Percentiles rank a stretch among this genome's conserved stretches.
phyloP scores from a whole-genome alignment of 2,329 filamentous ascomycete species.

The Aspergillus awamori region DNA sequence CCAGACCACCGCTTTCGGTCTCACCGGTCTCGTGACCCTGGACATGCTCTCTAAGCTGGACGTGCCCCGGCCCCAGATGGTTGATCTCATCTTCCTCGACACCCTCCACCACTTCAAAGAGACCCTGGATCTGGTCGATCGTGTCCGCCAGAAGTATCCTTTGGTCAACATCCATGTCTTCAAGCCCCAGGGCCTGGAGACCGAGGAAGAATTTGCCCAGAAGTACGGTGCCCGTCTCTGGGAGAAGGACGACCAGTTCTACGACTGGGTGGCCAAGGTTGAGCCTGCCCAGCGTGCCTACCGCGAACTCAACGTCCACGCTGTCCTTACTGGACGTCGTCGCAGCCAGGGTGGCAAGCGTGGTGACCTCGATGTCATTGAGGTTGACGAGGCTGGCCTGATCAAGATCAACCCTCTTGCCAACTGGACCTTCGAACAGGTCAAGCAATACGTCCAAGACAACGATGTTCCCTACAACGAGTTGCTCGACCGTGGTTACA shows the following conservation, averaged over 20 bases:
- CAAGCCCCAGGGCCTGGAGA: conserved; percentile 78
- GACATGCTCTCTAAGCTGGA: conserved; percentile 65
- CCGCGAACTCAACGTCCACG: conserved; percentile 80
- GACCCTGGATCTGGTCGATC: conserved; percentile 73
- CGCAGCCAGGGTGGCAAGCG: conserved; percentile 92
- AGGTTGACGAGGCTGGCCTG: conserved; percentile 86
- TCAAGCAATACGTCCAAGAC: conserved; percentile 82
- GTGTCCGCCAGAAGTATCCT: conserved; percentile 75
- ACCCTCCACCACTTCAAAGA: conserved; percentile 81
- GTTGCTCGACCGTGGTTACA: conserved; percentile 91
- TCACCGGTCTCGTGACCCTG: conserved; percentile 78
- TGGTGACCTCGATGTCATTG: conserved; percentile 85
- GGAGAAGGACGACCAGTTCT: conserved; percentile 82
- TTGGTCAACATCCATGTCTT: conserved; percentile 82
- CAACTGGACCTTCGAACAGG: conserved; percentile 89
- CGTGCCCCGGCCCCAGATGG: conserved; percentile 52
- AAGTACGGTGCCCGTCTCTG: conserved; percentile 83
- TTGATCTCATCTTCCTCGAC: conserved; percentile 72
- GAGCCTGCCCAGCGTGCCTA: conserved; percentile 94
- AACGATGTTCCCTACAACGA: conserved; percentile 92
- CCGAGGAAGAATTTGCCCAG: conserved; percentile 74
- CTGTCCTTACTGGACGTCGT: conserved; percentile 88
- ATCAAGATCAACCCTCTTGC: conserved; percentile 98
- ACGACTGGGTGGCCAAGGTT: conserved; percentile 97
- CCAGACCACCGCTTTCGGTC: conserved; percentile 81